phyloP scores from a whole-genome alignment of 192 early-diverging fungal species.

The Dissophora ornata region DNA sequence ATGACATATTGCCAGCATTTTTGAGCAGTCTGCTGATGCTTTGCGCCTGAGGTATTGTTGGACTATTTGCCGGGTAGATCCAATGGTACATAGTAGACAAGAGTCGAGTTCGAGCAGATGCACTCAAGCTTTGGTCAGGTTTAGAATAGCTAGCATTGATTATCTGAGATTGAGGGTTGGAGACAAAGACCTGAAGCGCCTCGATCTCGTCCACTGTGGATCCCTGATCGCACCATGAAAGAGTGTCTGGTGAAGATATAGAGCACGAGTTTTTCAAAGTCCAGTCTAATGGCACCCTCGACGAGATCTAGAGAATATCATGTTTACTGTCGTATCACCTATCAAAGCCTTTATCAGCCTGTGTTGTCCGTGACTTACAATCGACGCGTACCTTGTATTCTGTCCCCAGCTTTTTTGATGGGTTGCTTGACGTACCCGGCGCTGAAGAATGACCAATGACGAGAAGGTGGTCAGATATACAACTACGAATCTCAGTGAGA shows the following conservation, averaged over 20 bases:
- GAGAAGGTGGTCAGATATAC: neutral
- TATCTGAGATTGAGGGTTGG: neutral
- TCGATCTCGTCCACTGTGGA: constrained; percentile 24
- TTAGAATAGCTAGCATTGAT: no score
- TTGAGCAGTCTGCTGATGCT: constrained; percentile 42
- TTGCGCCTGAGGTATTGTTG: constrained; percentile 29
- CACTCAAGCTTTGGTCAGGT: no score
- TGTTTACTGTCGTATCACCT: no score
- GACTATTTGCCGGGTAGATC: constrained; percentile 36
- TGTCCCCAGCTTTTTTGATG: constrained; percentile 5
- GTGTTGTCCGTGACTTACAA: no score
- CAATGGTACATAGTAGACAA: constrained; percentile 31
- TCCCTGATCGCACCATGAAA: constrained; percentile 37
- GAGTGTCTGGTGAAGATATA: constrained; percentile 16
- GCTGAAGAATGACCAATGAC: neutral
- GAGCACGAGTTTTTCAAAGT: constrained; percentile 26
- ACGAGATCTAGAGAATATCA: constrained; percentile 13
- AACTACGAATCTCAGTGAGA: neutral
- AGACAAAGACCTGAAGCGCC: constrained; percentile 27
- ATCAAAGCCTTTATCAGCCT: no score
- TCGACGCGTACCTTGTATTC: constrained; percentile 4
- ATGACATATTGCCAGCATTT: constrained; percentile 16
- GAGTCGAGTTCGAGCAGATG: constrained; percentile 3
- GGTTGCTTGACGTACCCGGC: neutral
- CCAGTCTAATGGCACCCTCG: constrained; percentile 27